Base-by-base conservation (phyloP, 768 basidiomycete genomes). In the Pleurotus giganteus region DNA sequence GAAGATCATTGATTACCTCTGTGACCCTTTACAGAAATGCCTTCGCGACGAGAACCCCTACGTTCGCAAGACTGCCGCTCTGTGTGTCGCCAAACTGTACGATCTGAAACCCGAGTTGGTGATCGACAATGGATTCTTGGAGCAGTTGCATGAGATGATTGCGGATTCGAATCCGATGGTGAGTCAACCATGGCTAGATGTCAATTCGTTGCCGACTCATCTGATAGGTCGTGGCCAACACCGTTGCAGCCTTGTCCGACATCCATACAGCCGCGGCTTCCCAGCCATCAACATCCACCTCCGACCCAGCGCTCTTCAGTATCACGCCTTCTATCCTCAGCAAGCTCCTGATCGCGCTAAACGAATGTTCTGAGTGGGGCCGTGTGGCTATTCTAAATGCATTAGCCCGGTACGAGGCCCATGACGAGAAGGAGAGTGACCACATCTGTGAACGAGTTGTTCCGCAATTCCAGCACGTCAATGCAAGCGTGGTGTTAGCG, bases 291-390 rank as follows among this genome's bases (percentile, higher is more conserved):
- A 72, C 75, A 9, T 75, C 81, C 1, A 69, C 82, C 2, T 75
- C 82, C 1, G 83, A 88, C 44, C 76, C 84, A 3, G 87, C 84
- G 15, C 69, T 86, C 52, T 98, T 98, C 73, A 72, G 70, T 56
- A 92, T 98, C 68, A 94, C 94, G n/a, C 71, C 86, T 4, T 69
- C 84, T 0, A 82, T 95, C 56, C 79, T 99, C 47, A 88, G 80
- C 71, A 97, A 95, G 67, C 82, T 99, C 13, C 76, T 99, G 53
- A 90, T 98, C 52, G 97, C 96, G 2, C 78, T 99, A 17, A 96
- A 96, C 66, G 97, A 98, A 71, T 98, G 96, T 67, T 96, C 95
- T 0, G 97, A 99, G 73, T 99, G 97, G 97, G 97, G 97, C 28
- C 84, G 96, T 54, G 94, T 99, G 13, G 94, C 95, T 1, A 85